Evolutionary conservation across 2,329 filamentous ascomycete species (phyloP).

Genomic region (Ceratocystiopsis sp.): DNA sequence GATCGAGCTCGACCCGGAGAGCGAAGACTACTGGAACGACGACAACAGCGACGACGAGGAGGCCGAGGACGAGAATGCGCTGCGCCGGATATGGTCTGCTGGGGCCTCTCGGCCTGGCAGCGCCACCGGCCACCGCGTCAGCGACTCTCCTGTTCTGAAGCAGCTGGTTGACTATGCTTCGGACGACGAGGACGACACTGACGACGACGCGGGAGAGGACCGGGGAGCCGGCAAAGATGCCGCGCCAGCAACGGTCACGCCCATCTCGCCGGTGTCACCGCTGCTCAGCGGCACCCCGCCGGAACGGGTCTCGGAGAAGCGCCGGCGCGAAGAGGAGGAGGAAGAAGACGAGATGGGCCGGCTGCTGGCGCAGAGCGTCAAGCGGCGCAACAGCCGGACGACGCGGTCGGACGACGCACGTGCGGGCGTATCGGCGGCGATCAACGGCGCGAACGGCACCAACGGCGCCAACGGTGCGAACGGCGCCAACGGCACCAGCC

Average conservation of each 20-base stretch:
- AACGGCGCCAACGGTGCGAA: background rate
- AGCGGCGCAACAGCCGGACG: conserved; percentile 38
- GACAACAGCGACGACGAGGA: conserved; percentile 72
- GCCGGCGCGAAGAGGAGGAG: conserved; percentile 80
- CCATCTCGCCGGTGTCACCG: background rate
- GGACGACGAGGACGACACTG: conserved; percentile 52
- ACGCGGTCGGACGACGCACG: conserved; percentile 17
- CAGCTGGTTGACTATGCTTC: conserved; percentile 85
- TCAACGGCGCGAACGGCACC: background rate
- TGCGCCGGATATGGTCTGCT: no score
- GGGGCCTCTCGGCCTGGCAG: no score
- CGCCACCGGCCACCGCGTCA: no score
- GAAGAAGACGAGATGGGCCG: conserved; percentile 87
- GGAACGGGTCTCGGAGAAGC: conserved; percentile 74
- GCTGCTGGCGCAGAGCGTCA: conserved; percentile 45
- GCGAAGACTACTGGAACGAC: conserved; percentile 88
- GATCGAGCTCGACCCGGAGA: conserved; percentile 51
- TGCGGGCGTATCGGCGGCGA: background rate
- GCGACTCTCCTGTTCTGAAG: conserved; percentile 43
- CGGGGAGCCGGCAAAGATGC: background rate
- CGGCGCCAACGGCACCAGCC: no score
- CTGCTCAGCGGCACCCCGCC: conserved; percentile 28
- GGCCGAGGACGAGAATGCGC: conserved; percentile 24
- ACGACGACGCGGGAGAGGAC: conserved; percentile 1
- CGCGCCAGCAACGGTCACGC: background rate